These are phyloP conservation scores for Eucalyptus sideroxylon DNA, from an alignment of 345 rosid species.

Conservation along the genomic window DNA sequence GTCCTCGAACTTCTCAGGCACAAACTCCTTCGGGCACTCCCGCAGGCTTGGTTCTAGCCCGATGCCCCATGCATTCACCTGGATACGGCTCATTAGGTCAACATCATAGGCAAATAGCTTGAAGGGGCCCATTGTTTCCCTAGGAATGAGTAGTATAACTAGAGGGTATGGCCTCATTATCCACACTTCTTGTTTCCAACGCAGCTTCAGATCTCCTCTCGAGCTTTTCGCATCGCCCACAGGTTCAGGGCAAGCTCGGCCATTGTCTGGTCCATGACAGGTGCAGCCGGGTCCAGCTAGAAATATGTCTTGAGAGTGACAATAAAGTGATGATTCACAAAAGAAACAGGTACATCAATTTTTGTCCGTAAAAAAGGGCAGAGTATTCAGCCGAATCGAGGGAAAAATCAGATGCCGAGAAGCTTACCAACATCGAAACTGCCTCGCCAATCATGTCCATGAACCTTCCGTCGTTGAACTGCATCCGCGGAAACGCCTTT, in stretches of 20 bases:
- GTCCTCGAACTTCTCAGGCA: no score
- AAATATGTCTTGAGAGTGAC: slow-evolving; percentile 7
- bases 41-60: no score
- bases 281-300: no score
- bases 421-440: background rate
- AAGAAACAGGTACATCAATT: background rate
- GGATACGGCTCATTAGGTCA: no score
- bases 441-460: background rate
- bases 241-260: slow-evolving; percentile 27
- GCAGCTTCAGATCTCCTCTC: background rate
- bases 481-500: slow-evolving; percentile 1
- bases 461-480: background rate
- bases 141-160: no score
- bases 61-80: no score
- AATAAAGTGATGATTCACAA: background rate
- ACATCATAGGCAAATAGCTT: no score
- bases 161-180: no score
- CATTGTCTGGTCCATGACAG: no score
- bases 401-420: slow-evolving; percentile 3
- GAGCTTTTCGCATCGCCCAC: slow-evolving; percentile 18
- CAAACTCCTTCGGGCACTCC: no score
- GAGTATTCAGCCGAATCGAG: background rate
- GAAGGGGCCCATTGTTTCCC: no score
- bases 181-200: no score
- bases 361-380: background rate